A percentile compares a stretch with the other conserved stretches of the same genome.
These are phyloP conservation scores for Fusarium equiseti DNA, from an alignment of 2,329 filamentous ascomycete species.

Conservation along the genomic window DNA sequence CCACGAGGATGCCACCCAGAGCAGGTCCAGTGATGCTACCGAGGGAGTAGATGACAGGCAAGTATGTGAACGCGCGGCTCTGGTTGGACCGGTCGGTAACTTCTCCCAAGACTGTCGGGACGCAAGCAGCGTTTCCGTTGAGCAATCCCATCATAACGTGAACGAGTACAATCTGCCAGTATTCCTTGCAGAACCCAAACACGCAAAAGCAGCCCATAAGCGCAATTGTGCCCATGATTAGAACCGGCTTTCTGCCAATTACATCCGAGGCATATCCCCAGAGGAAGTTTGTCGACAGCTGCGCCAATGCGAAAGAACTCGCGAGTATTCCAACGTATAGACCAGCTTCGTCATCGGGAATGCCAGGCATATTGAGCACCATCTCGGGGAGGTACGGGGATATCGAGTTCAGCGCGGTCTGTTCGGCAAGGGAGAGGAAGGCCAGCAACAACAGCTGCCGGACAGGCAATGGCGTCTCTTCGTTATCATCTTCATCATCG, in stretches of 20 bases:
- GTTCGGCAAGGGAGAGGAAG: conserved; percentile 89
- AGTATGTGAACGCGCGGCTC: conserved; percentile 90
- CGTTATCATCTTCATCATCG: conserved; percentile 53
- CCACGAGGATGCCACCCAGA: conserved; percentile 86
- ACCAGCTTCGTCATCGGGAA: conserved; percentile 77
- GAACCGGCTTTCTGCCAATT: conserved; percentile 78
- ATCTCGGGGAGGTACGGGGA: conserved; percentile 95
- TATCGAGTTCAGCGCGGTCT: conserved; percentile 97
- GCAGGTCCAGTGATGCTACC: conserved; percentile 94
- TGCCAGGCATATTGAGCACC: conserved; percentile 86
- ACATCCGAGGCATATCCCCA: conserved; percentile 71
- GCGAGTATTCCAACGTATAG: conserved; percentile 92
- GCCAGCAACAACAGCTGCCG: conserved; percentile 87
- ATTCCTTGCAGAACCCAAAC: conserved; percentile 86
- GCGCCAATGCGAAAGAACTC: conserved; percentile 90
- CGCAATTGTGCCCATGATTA: conserved; percentile 83
- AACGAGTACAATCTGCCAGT: conserved; percentile 87
- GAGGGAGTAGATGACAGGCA: conserved; percentile 95
- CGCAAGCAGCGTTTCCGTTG: conserved; percentile 94
- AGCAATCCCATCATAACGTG: conserved; percentile 92
- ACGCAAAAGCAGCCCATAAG: conserved; percentile 84
- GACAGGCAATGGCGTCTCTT: conserved; percentile 81
- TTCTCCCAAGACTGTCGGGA: conserved; percentile 93
- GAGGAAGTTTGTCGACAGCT: conserved; percentile 87
- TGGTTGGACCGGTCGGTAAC: conserved; percentile 97